Conservation (phyloP, 139 green algal genomes). For the Chlorella sorokiniana region DNA sequence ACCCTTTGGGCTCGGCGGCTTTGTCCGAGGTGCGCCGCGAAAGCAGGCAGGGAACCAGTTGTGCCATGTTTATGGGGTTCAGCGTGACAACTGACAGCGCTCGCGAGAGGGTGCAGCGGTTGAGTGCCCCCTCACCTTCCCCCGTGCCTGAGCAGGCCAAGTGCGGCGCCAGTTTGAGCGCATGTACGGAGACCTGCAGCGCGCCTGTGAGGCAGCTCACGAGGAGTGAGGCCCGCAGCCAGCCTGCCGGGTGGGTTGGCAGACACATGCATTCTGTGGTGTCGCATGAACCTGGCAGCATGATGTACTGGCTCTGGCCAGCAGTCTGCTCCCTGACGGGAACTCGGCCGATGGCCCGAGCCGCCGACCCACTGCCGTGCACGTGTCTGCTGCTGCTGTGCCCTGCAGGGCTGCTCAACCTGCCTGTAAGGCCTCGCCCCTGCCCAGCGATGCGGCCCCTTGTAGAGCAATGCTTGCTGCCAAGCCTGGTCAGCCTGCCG, state of each 20-base stretch:
- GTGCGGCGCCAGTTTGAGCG: slow-evolving; percentile 25
- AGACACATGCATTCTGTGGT: background rate
- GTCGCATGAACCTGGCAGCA: too few species aligned
- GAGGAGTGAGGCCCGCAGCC: background rate
- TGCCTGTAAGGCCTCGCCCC: too few species aligned
- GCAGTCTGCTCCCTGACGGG: too few species aligned
- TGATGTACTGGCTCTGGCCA: too few species aligned
- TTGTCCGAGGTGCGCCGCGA: background rate
- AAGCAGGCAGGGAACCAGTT: background rate
- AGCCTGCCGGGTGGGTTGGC: background rate
- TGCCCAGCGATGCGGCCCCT: too few species aligned
- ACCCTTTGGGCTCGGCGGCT: background rate
- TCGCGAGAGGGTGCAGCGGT: background rate
- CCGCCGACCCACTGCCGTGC: too few species aligned
- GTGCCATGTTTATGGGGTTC: background rate
- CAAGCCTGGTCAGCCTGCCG: too few species aligned
- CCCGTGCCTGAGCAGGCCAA: background rate
- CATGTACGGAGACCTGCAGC: slow-evolving; percentile 5
- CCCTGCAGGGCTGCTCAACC: too few species aligned
- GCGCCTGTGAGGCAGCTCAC: background rate
- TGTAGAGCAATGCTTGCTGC: too few species aligned
- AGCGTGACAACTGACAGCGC: background rate
- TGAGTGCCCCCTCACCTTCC: background rate
- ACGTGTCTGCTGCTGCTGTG: too few species aligned
- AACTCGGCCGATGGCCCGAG: too few species aligned